phyloP scores from a whole-genome alignment of 306 rosid species.

The Lathyrus aphaca region DNA sequence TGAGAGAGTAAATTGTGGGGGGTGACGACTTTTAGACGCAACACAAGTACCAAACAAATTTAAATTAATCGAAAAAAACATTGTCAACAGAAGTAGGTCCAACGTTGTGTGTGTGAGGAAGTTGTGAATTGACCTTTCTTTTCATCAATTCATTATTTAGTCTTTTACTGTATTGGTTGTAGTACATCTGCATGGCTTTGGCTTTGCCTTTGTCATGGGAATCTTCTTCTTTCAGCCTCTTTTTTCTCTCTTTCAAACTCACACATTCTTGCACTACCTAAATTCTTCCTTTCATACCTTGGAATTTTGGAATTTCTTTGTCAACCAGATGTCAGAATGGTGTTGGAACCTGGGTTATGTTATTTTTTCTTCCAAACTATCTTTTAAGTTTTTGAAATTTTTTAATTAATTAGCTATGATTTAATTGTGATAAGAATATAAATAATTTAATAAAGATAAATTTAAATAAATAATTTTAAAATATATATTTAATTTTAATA shows the following conservation, averaged over 20 bases:
- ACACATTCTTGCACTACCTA: background rate
- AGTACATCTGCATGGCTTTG: background rate
- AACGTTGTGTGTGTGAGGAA: background rate
- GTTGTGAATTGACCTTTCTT: conserved; percentile 5
- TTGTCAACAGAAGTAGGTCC: conserved; percentile 10
- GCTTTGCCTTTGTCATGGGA: background rate
- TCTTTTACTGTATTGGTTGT: background rate
- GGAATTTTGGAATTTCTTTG: too few species aligned
- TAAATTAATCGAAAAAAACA: conserved; percentile 1
- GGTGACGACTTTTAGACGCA: conserved; percentile 17
- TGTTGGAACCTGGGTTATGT: too few species aligned
- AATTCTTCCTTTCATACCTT: background rate
- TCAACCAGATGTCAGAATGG: background rate
- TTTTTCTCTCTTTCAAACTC: conserved; percentile 15
- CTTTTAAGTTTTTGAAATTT: too few species aligned
- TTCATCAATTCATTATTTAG: conserved; percentile 4
- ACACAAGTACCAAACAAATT: conserved; percentile 12
- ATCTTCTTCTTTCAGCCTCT: conserved; percentile 5
- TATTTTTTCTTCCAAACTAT: too few species aligned
- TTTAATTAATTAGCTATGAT: too few species aligned
- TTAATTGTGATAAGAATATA: too few species aligned
- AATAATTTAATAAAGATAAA: too few species aligned
- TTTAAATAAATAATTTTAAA: too few species aligned
- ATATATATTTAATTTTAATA: too few species aligned
- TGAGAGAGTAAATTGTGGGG: conserved; percentile 19